phyloP scores from a whole-genome alignment of 2,329 filamentous ascomycete genomes.

The Stylonectria norvegica region DNA sequence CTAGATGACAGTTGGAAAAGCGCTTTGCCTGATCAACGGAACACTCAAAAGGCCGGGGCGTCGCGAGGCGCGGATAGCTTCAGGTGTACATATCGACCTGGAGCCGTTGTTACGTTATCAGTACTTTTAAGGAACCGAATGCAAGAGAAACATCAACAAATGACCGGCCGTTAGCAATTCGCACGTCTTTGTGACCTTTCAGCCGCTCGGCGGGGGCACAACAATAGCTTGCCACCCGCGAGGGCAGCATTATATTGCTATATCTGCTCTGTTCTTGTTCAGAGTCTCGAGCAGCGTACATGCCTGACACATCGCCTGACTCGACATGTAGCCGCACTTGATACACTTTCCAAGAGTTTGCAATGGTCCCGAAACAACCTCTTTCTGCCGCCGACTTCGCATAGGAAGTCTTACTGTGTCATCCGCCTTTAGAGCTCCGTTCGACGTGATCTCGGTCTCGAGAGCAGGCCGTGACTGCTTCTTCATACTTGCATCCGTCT shows the following conservation, averaged over 20 bases:
- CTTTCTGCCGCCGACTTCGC: constrained; percentile 27
- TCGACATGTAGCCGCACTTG: constrained; percentile 92
- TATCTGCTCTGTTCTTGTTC: constrained; percentile 71
- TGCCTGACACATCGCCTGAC: constrained; percentile 89
- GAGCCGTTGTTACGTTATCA: no score
- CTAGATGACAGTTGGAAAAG: constrained; percentile 48
- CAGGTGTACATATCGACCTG: no score
- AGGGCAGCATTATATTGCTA: constrained; percentile 44
- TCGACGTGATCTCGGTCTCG: constrained; percentile 33
- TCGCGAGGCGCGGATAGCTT: no score
- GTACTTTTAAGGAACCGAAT: no score
- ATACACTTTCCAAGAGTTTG: constrained; percentile 80
- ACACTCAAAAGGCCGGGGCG: no score
- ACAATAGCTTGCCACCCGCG: constrained; percentile 5
- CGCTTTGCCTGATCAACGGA: constrained; percentile 45
- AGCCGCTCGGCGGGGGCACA: no score
- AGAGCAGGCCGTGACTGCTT: constrained; percentile 18
- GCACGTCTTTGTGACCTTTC: no score
- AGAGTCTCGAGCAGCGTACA: constrained; percentile 85
- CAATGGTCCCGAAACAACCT: constrained; percentile 38
- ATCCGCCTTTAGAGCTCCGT: constrained; percentile 18
- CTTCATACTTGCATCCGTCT: constrained; percentile 61
- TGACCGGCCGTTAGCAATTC: no score
- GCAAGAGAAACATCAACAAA: no score
- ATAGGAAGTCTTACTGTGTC: constrained; percentile 35